Base-by-base conservation (phyloP, 2,329 filamentous ascomycete genomes). In the Fusarium veterinarium region DNA sequence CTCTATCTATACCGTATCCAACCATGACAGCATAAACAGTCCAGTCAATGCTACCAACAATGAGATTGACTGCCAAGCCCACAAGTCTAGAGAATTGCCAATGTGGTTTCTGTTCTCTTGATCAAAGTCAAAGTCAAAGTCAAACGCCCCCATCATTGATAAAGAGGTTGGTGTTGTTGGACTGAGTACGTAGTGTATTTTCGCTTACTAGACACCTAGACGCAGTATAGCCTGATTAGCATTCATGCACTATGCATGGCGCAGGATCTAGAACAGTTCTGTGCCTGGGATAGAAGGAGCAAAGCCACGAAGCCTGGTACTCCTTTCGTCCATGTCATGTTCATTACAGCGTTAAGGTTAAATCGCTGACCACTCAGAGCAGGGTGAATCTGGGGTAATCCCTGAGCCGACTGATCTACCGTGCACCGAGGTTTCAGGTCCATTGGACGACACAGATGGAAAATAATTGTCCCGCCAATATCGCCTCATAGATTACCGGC, bases 271-370 rank as follows among this genome's bases (percentile, higher is more conserved):
- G 38, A 62, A 77, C 75, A 58, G 75, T 83, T 30, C 80, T 81
- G 8, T 80, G 78, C 60, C 60, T 84, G 52, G 75, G 81, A 65
- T 83, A 82, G 82, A 79, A 79, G 60, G 75, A 74, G 3, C 9
- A 81, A 78, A 10, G 70, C 74, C 51, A 67, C 69, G 38, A 65
- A 60, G 23, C 63, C 74, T 68, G 48, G 52, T 53, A 48, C 33
- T 52, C 49, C 14, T 51, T 73, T 33, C 33, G 38, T 30, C 25
- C 35, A 31, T 41, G 51, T 19, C 35, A 41, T 41, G 51, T 14
- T 55, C n/a, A 31, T 60, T 30, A 33, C 31, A 13, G 19, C 31
- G 33, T 48, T 55, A 41, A 65, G 63, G 48, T 57, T 57, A 64
- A 33, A 42, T 56, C 28, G 44, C n/a, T 45, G 38, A 25, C 44